Base-by-base conservation (phyloP, 305 asterid species). In the Stenogyne calaminthoides region DNA sequence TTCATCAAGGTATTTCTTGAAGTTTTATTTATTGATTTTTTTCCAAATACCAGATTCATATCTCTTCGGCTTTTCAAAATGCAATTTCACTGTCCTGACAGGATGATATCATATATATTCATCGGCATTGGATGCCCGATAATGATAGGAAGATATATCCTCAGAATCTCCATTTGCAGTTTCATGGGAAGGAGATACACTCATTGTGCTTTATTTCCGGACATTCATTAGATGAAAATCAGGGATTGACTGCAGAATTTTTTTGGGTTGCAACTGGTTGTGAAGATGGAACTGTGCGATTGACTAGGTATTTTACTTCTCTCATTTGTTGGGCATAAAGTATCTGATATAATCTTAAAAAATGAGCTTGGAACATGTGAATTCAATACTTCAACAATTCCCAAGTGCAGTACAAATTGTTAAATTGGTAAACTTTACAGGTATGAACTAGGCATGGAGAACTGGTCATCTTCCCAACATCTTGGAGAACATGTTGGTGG, bases 401-500 rank as follows among this genome's bases (percentile, higher is more conserved):
- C 44, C 44, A 39, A 34, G 11, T 51, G 63, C 34, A 52, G 44
- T 20, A 71, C 54, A 54, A 67, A 36, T 29, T 40, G 37, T 71
- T 66, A 20, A 64, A 80, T 74, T 77, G 55, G 15, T 9, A 69
- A 81, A 75, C 77, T 74, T 82, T 83, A 76, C 89, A 93, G 98
- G 86, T 88, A 84, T 63, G 91, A 79, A 72, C 75, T 81, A 67
- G 90, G 86, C 70, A 83, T 46, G 68, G 84, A 78, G 79, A 88
- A 81, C 60, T 94, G 99, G 99, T 80, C 80, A 1, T 78, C 87
- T 72, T 94, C 99, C 78, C 88, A 88, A 75, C 87, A 84, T 78
- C 97, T 94, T 37, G 97, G 99, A 67, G 97, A 89, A 74, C 99
- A 94, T 82, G 96, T 94, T 74, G 92, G 95, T 74, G 99, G 99